phyloP scores from a whole-genome alignment of 148 eudicot genomes.

The Agrostemma githago region DNA sequence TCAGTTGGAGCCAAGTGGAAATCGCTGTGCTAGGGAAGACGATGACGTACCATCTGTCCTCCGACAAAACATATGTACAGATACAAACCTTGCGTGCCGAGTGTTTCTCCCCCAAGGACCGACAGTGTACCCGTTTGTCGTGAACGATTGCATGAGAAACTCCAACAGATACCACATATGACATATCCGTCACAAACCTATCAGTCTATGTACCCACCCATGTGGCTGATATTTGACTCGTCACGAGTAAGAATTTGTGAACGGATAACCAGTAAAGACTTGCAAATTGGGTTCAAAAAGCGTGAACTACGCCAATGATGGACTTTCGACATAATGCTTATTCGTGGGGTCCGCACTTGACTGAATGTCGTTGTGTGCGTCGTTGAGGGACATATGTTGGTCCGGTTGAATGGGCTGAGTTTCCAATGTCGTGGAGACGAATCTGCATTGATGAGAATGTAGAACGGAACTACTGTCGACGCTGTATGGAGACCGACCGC shows the following conservation, averaged over 20 bases:
- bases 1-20: not conserved
- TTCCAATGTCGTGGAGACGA: constrained; percentile 29
- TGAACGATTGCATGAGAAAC: not conserved
- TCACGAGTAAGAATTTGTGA: not conserved
- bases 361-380: constrained; percentile 19
- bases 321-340: constrained; percentile 43
- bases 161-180: not conserved
- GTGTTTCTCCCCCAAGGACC: not conserved
- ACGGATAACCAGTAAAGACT: not conserved
- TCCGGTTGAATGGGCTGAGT: constrained; percentile 34
- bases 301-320: constrained; percentile 43
- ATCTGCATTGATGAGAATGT: constrained; percentile 34
- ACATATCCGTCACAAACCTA: too few species aligned
- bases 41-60: constrained; percentile 5
- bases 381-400: constrained; percentile 27
- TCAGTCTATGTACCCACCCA: too few species aligned
- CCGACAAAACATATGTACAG: constrained; percentile 26
- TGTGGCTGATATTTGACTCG: too few species aligned
- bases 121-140: not conserved
- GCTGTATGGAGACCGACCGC: constrained; percentile 48
- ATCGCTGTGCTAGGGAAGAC: not conserved
- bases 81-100: constrained; percentile 12
- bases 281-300: not conserved
- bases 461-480: constrained; percentile 26
- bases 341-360: constrained; percentile 30